Percentiles rank a stretch among this genome's conserved stretches.
Evolutionary conservation across 1,139 yeast genomes (phyloP).

Genomic region (Zhuliangozyma parablackwelliae): DNA sequence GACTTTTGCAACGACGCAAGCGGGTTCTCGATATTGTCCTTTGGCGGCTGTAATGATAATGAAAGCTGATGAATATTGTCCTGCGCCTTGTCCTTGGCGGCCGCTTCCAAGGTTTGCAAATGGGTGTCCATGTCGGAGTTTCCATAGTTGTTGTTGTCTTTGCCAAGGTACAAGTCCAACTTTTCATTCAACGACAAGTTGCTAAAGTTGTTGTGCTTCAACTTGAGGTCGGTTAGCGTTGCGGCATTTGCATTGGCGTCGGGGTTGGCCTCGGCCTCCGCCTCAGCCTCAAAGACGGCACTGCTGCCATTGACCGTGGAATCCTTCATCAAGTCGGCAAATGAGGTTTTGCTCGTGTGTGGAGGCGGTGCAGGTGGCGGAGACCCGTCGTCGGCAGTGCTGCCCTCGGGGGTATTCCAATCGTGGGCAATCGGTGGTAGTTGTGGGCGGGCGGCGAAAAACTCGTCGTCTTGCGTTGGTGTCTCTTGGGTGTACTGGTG

Average conservation of each 20-base stretch:
- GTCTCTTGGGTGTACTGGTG: constrained; percentile 27
- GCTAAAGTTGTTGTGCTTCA: constrained; percentile 20
- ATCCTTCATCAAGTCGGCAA: constrained; percentile 13
- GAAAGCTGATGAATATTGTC: constrained; percentile 37
- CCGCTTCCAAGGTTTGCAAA: constrained; percentile 27
- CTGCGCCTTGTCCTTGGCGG: constrained; percentile 24
- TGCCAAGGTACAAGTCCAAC: constrained; percentile 29
- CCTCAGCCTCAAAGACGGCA: constrained; percentile 2
- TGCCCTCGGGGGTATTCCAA: constrained; percentile 2
- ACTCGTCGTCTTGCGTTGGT: constrained; percentile 3
- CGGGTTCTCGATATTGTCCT: constrained; percentile 27
- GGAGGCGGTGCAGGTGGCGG: constrained; percentile 16
- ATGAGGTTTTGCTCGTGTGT: constrained; percentile 13
- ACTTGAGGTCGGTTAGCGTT: constrained; percentile 19
- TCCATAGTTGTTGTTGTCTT: constrained; percentile 5
- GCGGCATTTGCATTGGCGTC: constrained; percentile 12
- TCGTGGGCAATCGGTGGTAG: neutral
- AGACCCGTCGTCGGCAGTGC: constrained; percentile 3
- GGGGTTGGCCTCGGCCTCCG: constrained; percentile 12
- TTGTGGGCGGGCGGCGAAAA: neutral
- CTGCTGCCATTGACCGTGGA: constrained; percentile 4
- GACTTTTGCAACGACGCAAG: constrained; percentile 28
- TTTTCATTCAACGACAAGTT: constrained; percentile 37
- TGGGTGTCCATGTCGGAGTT: constrained; percentile 32
- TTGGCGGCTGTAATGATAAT: constrained; percentile 25